Evolutionary conservation across 1,284 basidiomycete species (phyloP).

Genomic region (Gomphus sp.): DNA sequence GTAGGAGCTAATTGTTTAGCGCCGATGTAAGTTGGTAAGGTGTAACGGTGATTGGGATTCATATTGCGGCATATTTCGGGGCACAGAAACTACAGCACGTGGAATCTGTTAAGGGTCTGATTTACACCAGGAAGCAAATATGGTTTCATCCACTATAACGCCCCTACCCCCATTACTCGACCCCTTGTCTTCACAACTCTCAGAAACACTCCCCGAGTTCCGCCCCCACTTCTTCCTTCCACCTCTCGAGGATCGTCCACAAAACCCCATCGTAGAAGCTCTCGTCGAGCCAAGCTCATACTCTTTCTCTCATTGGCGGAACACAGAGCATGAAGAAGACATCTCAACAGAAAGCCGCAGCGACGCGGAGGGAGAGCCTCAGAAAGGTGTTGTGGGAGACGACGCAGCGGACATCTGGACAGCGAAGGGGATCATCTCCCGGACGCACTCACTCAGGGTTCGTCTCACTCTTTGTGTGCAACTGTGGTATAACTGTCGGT

Average conservation of each 20-base stretch:
- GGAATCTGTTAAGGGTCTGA: background rate
- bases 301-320: no score
- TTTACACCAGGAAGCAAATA: background rate
- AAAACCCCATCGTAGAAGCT: conserved; percentile 64
- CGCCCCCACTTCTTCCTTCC: conserved; percentile 48
- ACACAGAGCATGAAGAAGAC: background rate
- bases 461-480: background rate
- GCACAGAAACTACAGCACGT: background rate
- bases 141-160: background rate
- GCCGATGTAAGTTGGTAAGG: no score
- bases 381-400: background rate
- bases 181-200: background rate
- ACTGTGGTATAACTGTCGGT: background rate
- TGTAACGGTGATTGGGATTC: no score
- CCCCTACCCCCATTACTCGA: background rate
- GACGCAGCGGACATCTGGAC: background rate
- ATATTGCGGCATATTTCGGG: no score
- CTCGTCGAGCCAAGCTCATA: conserved; percentile 22
- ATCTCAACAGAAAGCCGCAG: background rate
- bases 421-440: background rate
- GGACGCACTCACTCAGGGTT: background rate
- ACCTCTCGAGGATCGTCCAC: conserved; percentile 51
- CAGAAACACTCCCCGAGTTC: conserved; percentile 6
- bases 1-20: no score
- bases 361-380: background rate